Evolutionary conservation across 106 monocot genomes (phyloP).

Genomic region (Iris macrosiphon): DNA sequence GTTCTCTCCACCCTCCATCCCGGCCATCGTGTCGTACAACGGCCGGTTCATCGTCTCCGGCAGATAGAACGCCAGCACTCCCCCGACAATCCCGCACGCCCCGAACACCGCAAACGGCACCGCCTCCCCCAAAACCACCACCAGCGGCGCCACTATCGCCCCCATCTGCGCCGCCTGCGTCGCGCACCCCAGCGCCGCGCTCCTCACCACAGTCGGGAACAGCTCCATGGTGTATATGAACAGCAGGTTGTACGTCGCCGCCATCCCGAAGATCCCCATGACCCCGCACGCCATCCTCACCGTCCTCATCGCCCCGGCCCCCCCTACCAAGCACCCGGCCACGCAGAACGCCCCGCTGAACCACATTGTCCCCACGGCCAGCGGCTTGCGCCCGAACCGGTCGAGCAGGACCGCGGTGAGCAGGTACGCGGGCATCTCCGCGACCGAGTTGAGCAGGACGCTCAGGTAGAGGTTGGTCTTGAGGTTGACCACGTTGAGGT

Average conservation of each 20-base stretch:
- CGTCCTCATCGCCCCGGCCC: slow-evolving; percentile 9
- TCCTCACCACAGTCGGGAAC: slow-evolving; percentile 79
- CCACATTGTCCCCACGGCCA: slow-evolving; percentile 55
- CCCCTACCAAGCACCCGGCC: slow-evolving; percentile 19
- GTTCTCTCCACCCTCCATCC: slow-evolving; percentile 33
- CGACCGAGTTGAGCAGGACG: slow-evolving; percentile 57
- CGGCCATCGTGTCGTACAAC: slow-evolving; percentile 54
- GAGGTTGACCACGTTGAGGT: slow-evolving; percentile 88
- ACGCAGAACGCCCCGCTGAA: slow-evolving; percentile 60
- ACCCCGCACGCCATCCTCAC: slow-evolving; percentile 55
- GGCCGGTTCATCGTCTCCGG: slow-evolving; percentile 54
- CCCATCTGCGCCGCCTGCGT: slow-evolving; percentile 62
- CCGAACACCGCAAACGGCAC: slow-evolving; percentile 52
- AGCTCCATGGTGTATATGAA: slow-evolving; percentile 71
- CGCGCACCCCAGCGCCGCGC: slow-evolving; percentile 52
- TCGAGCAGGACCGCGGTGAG: slow-evolving; percentile 50
- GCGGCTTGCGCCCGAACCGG: slow-evolving; percentile 51
- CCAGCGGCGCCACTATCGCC: slow-evolving; percentile 61
- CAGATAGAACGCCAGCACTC: slow-evolving; percentile 29
- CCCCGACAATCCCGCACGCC: slow-evolving; percentile 33
- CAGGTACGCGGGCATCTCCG: slow-evolving; percentile 68
- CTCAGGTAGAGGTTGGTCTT: slow-evolving; percentile 67
- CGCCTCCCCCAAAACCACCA: slow-evolving; percentile 43
- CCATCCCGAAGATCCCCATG: slow-evolving; percentile 78
- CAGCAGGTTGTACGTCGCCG: slow-evolving; percentile 72